Evolutionary conservation across 2,329 filamentous ascomycete genomes (phyloP).

Genomic region (Xylariales sp.): DNA sequence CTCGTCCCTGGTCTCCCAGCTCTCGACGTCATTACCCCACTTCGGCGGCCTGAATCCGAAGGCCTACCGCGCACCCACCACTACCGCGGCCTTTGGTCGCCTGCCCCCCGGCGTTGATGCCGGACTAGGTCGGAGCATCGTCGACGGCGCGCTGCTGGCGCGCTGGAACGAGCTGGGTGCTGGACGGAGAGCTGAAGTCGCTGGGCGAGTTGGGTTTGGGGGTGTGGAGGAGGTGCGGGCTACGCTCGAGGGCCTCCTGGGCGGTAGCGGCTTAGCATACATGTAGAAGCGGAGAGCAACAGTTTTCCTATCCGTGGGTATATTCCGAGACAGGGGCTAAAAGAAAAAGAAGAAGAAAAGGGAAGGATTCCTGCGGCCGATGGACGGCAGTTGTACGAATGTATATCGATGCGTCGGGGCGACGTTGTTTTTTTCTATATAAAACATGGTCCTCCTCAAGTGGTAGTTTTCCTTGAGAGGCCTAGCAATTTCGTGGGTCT

Average conservation of each 20-base stretch:
- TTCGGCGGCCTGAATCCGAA: constrained; percentile 79
- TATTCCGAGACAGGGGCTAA: too few species aligned
- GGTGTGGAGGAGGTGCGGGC: constrained; percentile 59
- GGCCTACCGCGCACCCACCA: constrained; percentile 60
- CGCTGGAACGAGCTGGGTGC: constrained; percentile 74
- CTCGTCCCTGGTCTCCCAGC: constrained; percentile 73
- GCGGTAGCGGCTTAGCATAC: constrained; percentile 50
- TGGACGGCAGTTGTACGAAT: too few species aligned
- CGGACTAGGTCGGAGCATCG: constrained; percentile 59
- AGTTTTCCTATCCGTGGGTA: too few species aligned
- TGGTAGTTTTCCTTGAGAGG: too few species aligned
- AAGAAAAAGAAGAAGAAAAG: too few species aligned
- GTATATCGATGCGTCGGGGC: too few species aligned
- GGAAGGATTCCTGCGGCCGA: too few species aligned
- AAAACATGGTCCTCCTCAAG: too few species aligned
- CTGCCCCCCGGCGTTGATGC: constrained; percentile 50
- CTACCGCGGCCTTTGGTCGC: constrained; percentile 38
- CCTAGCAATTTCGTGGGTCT: too few species aligned
- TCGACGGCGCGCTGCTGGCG: constrained; percentile 74
- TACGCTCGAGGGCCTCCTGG: constrained; percentile 53
- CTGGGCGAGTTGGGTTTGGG: constrained; percentile 65
- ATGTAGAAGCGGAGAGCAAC: too few species aligned
- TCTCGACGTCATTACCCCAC: constrained; percentile 71
- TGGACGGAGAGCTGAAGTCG: constrained; percentile 66
- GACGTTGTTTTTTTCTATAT: too few species aligned